A percentile compares a stretch with the other conserved stretches of the same genome.
Conservation (phyloP, 1,139 yeast genomes). For the Geotrichum europaeum region DNA sequence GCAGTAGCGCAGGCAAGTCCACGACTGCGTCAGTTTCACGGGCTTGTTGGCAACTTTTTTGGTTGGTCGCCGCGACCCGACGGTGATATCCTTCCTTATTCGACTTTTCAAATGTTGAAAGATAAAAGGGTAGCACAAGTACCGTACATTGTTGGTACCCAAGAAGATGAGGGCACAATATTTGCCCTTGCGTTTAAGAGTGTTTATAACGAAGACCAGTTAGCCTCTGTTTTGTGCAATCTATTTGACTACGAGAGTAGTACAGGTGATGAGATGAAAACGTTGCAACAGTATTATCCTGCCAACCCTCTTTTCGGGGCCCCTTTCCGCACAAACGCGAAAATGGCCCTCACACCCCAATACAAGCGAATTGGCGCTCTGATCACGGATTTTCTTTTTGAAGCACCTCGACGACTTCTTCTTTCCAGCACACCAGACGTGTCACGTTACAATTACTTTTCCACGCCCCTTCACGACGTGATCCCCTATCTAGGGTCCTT, state of each 20-base stretch:
- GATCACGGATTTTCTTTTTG: conserved; percentile 22
- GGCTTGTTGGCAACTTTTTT: conserved; percentile 17
- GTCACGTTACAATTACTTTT: conserved; percentile 11
- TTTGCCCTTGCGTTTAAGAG: conserved; percentile 15
- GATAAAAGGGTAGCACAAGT: conserved; percentile 19
- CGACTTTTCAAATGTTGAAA: conserved; percentile 17
- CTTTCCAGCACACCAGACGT: background rate
- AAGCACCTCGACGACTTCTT: conserved; percentile 21
- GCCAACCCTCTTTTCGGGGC: conserved; percentile 20
- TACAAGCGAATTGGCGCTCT: conserved; percentile 22
- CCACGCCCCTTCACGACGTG: conserved; percentile 12
- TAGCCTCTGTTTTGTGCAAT: background rate
- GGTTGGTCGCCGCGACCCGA: conserved; percentile 21
- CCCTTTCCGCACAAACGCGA: conserved; percentile 22
- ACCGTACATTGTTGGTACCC: conserved; percentile 22
- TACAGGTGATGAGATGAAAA: background rate
- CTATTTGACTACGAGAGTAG: background rate
- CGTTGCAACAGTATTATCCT: conserved; percentile 17
- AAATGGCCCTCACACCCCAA: conserved; percentile 16
- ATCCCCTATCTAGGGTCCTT: conserved; percentile 20
- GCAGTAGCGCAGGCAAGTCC: conserved; percentile 15
- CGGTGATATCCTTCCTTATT: conserved; percentile 20
- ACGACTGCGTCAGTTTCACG: background rate
- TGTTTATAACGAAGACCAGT: background rate
- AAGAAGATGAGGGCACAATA: conserved; percentile 24